A percentile compares a stretch with the other conserved stretches of the same genome.
phyloP scores from a whole-genome alignment of 2,329 filamentous ascomycete genomes.

The Cryphonectria parasitica region DNA sequence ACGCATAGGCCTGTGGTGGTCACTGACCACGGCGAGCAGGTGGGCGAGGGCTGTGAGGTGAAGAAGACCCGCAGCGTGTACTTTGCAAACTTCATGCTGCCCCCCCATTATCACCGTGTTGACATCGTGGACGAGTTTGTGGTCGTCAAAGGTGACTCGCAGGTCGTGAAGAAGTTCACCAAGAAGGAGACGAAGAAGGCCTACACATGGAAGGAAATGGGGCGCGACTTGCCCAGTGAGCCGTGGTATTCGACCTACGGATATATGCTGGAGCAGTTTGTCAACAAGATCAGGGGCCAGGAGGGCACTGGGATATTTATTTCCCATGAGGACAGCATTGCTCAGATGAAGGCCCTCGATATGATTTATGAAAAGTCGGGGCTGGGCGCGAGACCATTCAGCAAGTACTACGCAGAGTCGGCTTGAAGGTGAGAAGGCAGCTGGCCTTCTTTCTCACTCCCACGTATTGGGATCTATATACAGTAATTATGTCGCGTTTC shows the following conservation, averaged over 20 bases:
- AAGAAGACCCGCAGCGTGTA: constrained; percentile 36
- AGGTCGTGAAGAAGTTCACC: constrained; percentile 34
- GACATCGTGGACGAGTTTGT: constrained; percentile 42
- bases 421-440: not conserved
- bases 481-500: constrained; percentile 32
- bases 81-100: constrained; percentile 36
- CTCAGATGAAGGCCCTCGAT: constrained; percentile 51
- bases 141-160: constrained; percentile 34
- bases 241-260: constrained; percentile 49
- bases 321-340: constrained; percentile 45
- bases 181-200: constrained; percentile 38
- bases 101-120: constrained; percentile 40
- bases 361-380: constrained; percentile 47
- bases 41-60: constrained; percentile 34
- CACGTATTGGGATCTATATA: constrained; percentile 9
- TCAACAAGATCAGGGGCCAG: constrained; percentile 47
- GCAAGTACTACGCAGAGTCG: constrained; percentile 11
- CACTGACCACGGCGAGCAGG: constrained; percentile 30
- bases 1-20: constrained; percentile 34
- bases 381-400: constrained; percentile 31
- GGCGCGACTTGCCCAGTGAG: constrained; percentile 38
- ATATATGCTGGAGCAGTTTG: constrained; percentile 53
- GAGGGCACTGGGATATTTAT: constrained; percentile 46
- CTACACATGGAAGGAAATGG: constrained; percentile 42
- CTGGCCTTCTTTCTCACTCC: not conserved